Percentiles rank a stretch among this genome's conserved stretches.
Conservation (phyloP, 2,329 filamentous ascomycete species). For the Byssochlamys sp. region DNA sequence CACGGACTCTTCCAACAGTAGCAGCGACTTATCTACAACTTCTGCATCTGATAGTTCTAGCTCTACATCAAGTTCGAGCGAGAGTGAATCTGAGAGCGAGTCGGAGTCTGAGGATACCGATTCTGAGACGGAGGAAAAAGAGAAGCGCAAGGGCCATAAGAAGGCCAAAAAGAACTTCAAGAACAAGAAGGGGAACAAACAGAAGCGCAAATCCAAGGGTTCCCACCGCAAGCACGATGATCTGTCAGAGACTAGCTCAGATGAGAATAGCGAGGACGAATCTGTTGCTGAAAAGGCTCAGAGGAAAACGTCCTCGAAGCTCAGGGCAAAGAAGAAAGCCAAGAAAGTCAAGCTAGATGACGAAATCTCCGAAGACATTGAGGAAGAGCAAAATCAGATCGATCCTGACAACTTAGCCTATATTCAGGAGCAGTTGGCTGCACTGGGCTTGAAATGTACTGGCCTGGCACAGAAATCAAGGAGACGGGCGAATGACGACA, state of each 20-base stretch:
- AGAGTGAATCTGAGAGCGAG: constrained; percentile 8
- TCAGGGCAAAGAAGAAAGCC: constrained; percentile 27
- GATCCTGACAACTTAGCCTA: constrained; percentile 22
- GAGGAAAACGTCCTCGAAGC: constrained; percentile 20
- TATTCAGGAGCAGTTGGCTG: constrained; percentile 14
- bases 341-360: constrained; percentile 19
- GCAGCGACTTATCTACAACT: constrained; percentile 13
- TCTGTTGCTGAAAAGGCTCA: constrained; percentile 23
- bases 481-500: background rate
- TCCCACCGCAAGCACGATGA: constrained; percentile 27
- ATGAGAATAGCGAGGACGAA: constrained; percentile 17
- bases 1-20: constrained; percentile 13
- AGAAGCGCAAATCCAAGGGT: constrained; percentile 29
- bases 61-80: constrained; percentile 8
- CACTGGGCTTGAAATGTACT: constrained; percentile 11
- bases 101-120: background rate
- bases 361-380: constrained; percentile 20
- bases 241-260: constrained; percentile 19
- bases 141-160: constrained; percentile 22
- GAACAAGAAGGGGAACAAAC: constrained; percentile 17
- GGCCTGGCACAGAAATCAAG: constrained; percentile 3
- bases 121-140: constrained; percentile 16
- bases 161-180: background rate
- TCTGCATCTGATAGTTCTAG: constrained; percentile 15
- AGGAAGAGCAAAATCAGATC: constrained; percentile 24